phyloP scores from a whole-genome alignment of 129 eudicot genomes.

The Saussurea involucrata region DNA sequence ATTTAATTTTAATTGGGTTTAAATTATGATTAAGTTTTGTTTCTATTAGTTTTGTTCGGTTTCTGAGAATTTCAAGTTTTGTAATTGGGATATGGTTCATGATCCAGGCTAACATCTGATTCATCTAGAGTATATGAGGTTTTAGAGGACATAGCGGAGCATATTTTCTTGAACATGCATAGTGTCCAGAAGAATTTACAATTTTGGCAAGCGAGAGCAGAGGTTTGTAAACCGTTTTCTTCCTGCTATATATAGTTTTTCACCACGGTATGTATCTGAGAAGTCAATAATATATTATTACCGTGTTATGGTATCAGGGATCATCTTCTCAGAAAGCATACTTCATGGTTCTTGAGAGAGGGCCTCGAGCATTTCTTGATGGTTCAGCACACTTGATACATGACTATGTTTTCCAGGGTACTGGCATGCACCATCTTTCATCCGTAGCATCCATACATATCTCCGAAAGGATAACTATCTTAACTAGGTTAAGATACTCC shows the following conservation, averaged over 20 bases:
- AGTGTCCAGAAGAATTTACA: slow-evolving; percentile 70
- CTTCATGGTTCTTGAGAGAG: slow-evolving; percentile 86
- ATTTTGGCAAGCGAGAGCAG: slow-evolving; percentile 82
- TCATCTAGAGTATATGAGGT: slow-evolving; percentile 48
- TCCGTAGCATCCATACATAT: slow-evolving; percentile 65
- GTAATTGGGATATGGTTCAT: slow-evolving; percentile 3
- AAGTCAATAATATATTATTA: neutral
- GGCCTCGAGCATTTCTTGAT: slow-evolving; percentile 75
- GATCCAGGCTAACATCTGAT: slow-evolving; percentile 55
- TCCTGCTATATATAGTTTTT: neutral
- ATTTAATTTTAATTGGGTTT: neutral
- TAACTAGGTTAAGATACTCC: slow-evolving; percentile 65
- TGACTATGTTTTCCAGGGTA: slow-evolving; percentile 59
- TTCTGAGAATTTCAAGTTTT: neutral
- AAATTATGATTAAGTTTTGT: neutral
- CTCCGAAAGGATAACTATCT: slow-evolving; percentile 67
- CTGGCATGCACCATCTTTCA: slow-evolving; percentile 60
- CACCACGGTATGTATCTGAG: neutral
- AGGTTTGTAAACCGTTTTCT: slow-evolving; percentile 47
- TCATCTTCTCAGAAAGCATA: slow-evolving; percentile 68
- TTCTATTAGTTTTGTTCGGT: neutral
- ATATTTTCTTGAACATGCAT: slow-evolving; percentile 62
- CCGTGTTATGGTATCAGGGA: slow-evolving; percentile 46
- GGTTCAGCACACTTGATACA: slow-evolving; percentile 59
- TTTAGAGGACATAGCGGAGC: slow-evolving; percentile 78